Base-by-base conservation (phyloP, 805 yeast species). In the Starmerella powellii region DNA sequence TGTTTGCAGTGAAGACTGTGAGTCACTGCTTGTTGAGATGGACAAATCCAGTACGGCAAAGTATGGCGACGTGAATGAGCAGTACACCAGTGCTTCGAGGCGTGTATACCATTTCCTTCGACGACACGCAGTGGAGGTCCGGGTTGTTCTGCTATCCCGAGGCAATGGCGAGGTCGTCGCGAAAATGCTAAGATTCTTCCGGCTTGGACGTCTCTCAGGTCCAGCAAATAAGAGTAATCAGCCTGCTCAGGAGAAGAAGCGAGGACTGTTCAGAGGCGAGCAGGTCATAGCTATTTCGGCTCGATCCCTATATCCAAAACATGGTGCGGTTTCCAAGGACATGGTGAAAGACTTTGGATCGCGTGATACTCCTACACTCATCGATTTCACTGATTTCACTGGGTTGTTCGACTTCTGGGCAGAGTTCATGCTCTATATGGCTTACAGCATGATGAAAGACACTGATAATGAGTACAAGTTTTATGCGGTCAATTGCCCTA, bases 91-190 rank as follows among this genome's bases (percentile, higher is more conserved):
- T 15, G 37, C 46, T 3, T 31, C 42, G 10, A 32, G 46, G 3
- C 34, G 27, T 20, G 46, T 42, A 4, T 42, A 32, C 23, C 46
- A 42, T 21, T 18, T 28, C 12, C 18, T 42, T 18, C 29, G 46
- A 16, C 8, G 37, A 10, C 38, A 42, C 19, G 24, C 46, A 4
- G 37, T 34, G 10, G 46, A 42, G 18, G 33, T 42, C 17, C 41
- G 46, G 5, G 42, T 42, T 5, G 37, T 42, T n/a, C 28, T 42
- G 12, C 23, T 42, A 6, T 37, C 46, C 10, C 20, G 28, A 4
- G 39, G 34, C 4, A 13, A 37, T 3, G 42, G 46, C 4, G 27
- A 33, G 18, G 4, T 33, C n/a, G 41, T 38, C 8, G 34, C 33
- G 2, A 35, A 31, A 13, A 37, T 38, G 42, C 24, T 42, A 16